Conservation (phyloP, 306 rosid genomes). For the Gleditsia sinensis region DNA sequence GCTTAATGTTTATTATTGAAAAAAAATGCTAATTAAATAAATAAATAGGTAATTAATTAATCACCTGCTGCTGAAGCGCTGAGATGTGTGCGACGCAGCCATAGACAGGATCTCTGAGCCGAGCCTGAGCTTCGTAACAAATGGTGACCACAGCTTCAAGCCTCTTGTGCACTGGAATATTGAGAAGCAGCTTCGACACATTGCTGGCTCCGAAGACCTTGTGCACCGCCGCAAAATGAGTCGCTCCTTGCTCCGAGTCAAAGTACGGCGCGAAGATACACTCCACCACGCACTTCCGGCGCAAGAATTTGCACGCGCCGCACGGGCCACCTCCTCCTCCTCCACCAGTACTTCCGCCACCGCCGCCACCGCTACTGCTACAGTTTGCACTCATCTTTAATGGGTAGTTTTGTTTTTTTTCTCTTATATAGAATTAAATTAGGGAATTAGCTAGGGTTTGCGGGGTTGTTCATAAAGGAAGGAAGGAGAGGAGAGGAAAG, state of each 20-base stretch:
- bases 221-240: slow-evolving; percentile 91
- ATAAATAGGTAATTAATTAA: background rate
- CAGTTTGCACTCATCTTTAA: slow-evolving; percentile 63
- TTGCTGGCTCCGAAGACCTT: slow-evolving; percentile 96
- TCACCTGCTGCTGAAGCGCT: slow-evolving; percentile 95
- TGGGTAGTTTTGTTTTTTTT: too few species aligned
- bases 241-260: slow-evolving; percentile 89
- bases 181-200: slow-evolving; percentile 78
- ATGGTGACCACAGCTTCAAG: slow-evolving; percentile 88
- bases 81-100: slow-evolving; percentile 93
- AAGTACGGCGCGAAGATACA: slow-evolving; percentile 94
- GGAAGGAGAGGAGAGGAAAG: background rate
- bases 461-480: too few species aligned
- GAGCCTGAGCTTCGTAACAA: slow-evolving; percentile 88
- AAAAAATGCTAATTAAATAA: slow-evolving; percentile 15
- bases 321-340: slow-evolving; percentile 67
- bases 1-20: too few species aligned
- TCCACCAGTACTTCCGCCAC: slow-evolving; percentile 11
- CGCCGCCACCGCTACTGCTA: too few species aligned
- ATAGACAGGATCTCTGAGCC: slow-evolving; percentile 86
- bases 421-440: too few species aligned
- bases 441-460: too few species aligned
- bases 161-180: slow-evolving; percentile 74
- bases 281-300: slow-evolving; percentile 78
- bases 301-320: slow-evolving; percentile 88